Evolutionary conservation across 768 basidiomycete species (phyloP), one percentile per base, ranked within the genome.

Genomic region (Phlebiopsis gigantea): DNA sequence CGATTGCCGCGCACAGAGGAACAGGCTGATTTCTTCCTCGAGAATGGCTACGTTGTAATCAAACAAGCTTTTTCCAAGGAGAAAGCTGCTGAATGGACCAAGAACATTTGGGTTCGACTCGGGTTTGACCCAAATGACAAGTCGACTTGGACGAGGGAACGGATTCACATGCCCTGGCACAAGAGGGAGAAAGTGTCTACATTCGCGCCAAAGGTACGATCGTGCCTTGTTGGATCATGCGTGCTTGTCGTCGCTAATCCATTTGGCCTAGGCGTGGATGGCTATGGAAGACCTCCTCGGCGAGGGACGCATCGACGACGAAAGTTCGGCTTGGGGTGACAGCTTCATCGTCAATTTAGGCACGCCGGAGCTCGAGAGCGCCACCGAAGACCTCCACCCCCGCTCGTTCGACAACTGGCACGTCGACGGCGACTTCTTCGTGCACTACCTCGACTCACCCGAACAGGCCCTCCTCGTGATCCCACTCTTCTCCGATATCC

Each of bases 261-360:
- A n/a, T n/a, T 9, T 5, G 29, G 6, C 21, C 5, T 34, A 80
- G 78, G 81, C 79, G 22, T 85, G 82, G 82, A 75, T 72, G 19
- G 81, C 82, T 9, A 86, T 86, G 46, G 75, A 76, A 56, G 83
- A 84, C 57, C 71, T 85, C 19, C 71, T 84, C 12, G 84, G 82
- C 12, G 81, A 79, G 64, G 82, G 81, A 4, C 74, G 83, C 41
- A 78, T 85, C 57, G 73, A 81, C 58, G 73, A 75, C 45, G 66
- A 71, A n/a, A 70, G 72, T 19, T 72, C 75, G 55, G 63, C 69
- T 14, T 84, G 82, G 81, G 77, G 77, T 28, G 80, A 84, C 69
- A 78, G 78, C 29, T 82, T 85, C 66, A 85, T 85, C 59, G 78
- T 84, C 45, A 86, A 85, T 63, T 69, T 86, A 19, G 83, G 83